Percentiles rank a stretch among this genome's conserved stretches.
Evolutionary conservation across 306 rosid genomes (phyloP).

Genomic region (Quillaja saponaria): DNA sequence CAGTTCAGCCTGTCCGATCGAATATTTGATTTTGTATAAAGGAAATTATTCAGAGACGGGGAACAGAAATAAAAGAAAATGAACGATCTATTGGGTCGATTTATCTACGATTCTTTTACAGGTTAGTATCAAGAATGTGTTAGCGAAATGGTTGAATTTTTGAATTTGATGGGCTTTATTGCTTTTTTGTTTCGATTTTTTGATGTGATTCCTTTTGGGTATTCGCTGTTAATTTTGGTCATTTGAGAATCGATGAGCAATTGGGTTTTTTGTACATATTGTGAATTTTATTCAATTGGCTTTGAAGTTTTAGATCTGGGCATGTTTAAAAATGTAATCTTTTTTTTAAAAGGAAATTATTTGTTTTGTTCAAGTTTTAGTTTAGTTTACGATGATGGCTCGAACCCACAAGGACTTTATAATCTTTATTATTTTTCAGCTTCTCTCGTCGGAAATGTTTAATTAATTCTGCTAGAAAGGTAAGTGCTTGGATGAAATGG

Average conservation of each 20-base stretch:
- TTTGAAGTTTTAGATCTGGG: constrained; percentile 39
- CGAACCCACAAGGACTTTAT: neutral
- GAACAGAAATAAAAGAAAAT: constrained; percentile 36
- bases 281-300: neutral
- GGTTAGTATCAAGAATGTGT: constrained; percentile 30
- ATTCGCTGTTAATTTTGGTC: neutral
- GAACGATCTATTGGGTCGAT: constrained; percentile 41
- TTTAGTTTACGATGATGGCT: too few species aligned
- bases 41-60: neutral
- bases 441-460: neutral
- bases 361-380: too few species aligned
- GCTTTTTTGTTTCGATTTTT: neutral
- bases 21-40: neutral
- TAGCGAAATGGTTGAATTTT: neutral
- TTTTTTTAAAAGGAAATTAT: neutral
- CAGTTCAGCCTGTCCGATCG: constrained; percentile 24
- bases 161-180: constrained; percentile 2
- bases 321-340: constrained; percentile 7
- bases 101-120: constrained; percentile 36
- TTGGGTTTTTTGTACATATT: neutral
- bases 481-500: constrained; percentile 40
- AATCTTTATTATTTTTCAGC: neutral
- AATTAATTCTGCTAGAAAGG: constrained; percentile 33
- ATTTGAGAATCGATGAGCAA: neutral
- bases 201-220: neutral